A percentile compares a stretch with the other conserved stretches of the same genome.
Conservation (phyloP, 2,329 filamentous ascomycete species). For the Helicocarpus griseus region DNA sequence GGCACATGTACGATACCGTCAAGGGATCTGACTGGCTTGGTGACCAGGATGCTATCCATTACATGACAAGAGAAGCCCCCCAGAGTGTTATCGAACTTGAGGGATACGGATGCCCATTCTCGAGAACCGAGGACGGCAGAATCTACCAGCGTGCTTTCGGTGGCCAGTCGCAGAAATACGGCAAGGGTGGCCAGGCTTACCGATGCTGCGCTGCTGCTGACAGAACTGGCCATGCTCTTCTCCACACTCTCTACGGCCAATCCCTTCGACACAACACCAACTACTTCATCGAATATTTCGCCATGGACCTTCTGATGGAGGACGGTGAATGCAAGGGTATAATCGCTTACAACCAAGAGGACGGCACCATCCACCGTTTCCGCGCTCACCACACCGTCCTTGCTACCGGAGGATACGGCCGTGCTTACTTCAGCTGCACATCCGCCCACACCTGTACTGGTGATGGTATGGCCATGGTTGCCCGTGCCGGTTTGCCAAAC, state of each 20-base stretch:
- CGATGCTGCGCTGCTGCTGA: conserved; percentile 94
- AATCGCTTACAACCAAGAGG: conserved; percentile 96
- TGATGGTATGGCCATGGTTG: conserved; percentile 99
- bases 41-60: conserved; percentile 51
- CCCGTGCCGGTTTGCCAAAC: conserved; percentile 92
- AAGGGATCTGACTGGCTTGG: conserved; percentile 52
- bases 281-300: conserved; percentile 99
- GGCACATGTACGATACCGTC: conserved; percentile 53
- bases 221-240: conserved; percentile 90
- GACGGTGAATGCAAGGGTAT: conserved; percentile 94
- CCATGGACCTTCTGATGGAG: conserved; percentile 94
- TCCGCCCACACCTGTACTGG: conserved; percentile 97
- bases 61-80: conserved; percentile 49
- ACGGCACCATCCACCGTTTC: conserved; percentile 95
- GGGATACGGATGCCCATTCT: conserved; percentile 47
- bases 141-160: conserved; percentile 69
- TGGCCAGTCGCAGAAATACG: conserved; percentile 89
- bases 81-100: conserved; percentile 47
- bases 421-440: conserved; percentile 96
- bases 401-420: conserved; percentile 93
- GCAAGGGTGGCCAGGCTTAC: conserved; percentile 97
- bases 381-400: conserved; percentile 92
- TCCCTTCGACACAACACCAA: conserved; percentile 96
- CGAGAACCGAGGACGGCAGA: conserved; percentile 23
- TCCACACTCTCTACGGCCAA: conserved; percentile 97